These are phyloP conservation scores for Wakefieldia striispora DNA, from an alignment of 768 basidiomycete species.

Conservation along the genomic window DNA sequence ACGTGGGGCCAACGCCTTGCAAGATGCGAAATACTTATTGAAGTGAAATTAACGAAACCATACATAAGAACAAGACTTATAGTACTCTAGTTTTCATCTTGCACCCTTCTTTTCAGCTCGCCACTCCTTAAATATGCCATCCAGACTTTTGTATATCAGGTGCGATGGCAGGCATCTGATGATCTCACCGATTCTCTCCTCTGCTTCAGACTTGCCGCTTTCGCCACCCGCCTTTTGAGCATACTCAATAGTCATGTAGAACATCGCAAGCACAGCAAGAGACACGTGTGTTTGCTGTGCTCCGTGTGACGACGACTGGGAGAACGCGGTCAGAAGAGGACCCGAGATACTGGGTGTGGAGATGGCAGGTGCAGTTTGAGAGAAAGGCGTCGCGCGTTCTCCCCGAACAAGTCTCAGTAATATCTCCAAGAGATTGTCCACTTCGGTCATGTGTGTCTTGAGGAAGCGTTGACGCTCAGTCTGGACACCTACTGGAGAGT, in stretches of 20 bases:
- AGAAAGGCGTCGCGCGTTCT: slow-evolving; percentile 72
- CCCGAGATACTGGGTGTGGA: slow-evolving; percentile 65
- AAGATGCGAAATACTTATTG: background rate
- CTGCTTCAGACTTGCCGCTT: slow-evolving; percentile 68
- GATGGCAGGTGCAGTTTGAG: slow-evolving; percentile 58
- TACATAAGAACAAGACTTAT: slow-evolving; percentile 1
- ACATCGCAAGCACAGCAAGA: slow-evolving; percentile 89
- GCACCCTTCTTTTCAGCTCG: slow-evolving; percentile 77
- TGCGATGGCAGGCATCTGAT: slow-evolving; percentile 86
- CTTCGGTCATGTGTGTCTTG: slow-evolving; percentile 81
- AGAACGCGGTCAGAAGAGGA: slow-evolving; percentile 66
- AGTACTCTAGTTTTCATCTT: slow-evolving; percentile 29
- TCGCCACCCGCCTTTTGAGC: slow-evolving; percentile 68
- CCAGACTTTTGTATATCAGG: slow-evolving; percentile 85
- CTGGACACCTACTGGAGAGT: slow-evolving; percentile 71
- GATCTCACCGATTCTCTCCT: slow-evolving; percentile 82
- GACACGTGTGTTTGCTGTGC: slow-evolving; percentile 93
- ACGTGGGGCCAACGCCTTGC: slow-evolving; percentile 18
- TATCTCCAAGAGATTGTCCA: slow-evolving; percentile 91
- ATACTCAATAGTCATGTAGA: slow-evolving; percentile 80
- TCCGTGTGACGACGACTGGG: slow-evolving; percentile 76
- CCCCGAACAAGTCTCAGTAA: slow-evolving; percentile 89
- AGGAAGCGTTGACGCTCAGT: slow-evolving; percentile 86
- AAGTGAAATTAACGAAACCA: slow-evolving; percentile 5
- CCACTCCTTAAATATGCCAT: slow-evolving; percentile 95